phyloP scores from a whole-genome alignment of 2,329 filamentous ascomycete genomes.

The Diaporthe sp. region DNA sequence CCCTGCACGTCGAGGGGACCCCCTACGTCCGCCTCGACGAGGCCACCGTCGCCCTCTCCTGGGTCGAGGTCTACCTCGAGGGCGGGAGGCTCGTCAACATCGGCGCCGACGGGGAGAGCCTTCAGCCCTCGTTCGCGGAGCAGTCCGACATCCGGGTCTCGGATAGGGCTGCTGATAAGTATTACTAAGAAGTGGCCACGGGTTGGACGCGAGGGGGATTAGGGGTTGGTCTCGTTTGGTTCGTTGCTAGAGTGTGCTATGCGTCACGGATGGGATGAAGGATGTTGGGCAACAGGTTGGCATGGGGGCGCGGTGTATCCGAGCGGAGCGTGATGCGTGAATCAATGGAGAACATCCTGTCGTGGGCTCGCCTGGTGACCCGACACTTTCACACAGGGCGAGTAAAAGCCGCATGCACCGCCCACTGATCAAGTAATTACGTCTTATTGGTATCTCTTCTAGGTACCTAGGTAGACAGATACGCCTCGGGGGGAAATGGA shows the following conservation, averaged over 20 bases:
- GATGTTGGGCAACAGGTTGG: background rate
- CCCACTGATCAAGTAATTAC: background rate
- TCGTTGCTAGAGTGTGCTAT: background rate
- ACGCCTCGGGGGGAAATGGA: background rate
- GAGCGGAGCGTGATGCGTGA: background rate
- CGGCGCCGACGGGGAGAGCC: background rate
- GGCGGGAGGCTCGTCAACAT: constrained; percentile 1
- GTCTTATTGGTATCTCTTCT: constrained; percentile 3
- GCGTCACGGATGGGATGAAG: background rate
- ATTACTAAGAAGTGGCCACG: background rate
- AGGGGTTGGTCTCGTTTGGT: too few relatives aligned
- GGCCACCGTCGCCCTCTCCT: background rate
- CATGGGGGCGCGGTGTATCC: background rate
- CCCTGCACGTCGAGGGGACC: background rate
- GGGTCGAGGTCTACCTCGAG: constrained; percentile 2
- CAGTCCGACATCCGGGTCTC: constrained; percentile 10
- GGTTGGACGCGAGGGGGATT: background rate
- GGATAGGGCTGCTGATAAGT: constrained; percentile 13
- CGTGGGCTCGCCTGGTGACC: too few relatives aligned
- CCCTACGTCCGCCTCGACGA: background rate
- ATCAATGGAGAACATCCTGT: background rate
- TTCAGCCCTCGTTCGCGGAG: constrained; percentile 22
- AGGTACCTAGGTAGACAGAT: background rate
- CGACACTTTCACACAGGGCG: too few relatives aligned
- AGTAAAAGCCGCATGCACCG: background rate